phyloP scores from a whole-genome alignment of 2,329 filamentous ascomycete species.

The Venturia oleaginea region DNA sequence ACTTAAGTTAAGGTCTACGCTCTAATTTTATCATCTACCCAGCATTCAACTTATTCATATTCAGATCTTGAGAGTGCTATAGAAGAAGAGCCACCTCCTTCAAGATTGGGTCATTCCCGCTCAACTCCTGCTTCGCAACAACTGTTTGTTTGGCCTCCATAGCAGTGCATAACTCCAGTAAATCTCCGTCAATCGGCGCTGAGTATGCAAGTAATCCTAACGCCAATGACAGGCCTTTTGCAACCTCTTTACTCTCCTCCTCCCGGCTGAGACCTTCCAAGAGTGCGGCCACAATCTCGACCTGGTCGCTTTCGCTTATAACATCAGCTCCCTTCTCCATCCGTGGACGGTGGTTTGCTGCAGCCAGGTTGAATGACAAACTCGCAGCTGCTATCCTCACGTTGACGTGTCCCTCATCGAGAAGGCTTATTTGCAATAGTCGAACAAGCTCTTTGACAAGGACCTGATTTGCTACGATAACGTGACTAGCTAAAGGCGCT shows the following conservation, averaged over 20 bases:
- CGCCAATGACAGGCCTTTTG: conserved; percentile 68
- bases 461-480: conserved; percentile 35
- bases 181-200: conserved; percentile 58
- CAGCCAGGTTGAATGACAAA: conserved; percentile 72
- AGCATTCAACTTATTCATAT: neutral
- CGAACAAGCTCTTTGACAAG: conserved; percentile 47
- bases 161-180: conserved; percentile 69
- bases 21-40: neutral
- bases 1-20: neutral
- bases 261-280: conserved; percentile 56
- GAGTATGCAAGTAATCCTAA: conserved; percentile 69
- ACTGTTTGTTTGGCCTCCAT: conserved; percentile 66
- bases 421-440: conserved; percentile 66
- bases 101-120: conserved; percentile 8
- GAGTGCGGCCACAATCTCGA: conserved; percentile 73
- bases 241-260: conserved; percentile 48
- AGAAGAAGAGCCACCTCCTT: conserved; percentile 6
- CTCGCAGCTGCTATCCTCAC: conserved; percentile 75
- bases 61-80: neutral
- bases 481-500: conserved; percentile 59
- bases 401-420: conserved; percentile 65
- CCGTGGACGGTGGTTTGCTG: conserved; percentile 58
- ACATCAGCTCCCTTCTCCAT: conserved; percentile 47
- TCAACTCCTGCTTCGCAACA: conserved; percentile 32
- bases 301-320: conserved; percentile 60